phyloP scores from a whole-genome alignment of 208 protist genomes.

The Paratrypanosoma confusum region DNA sequence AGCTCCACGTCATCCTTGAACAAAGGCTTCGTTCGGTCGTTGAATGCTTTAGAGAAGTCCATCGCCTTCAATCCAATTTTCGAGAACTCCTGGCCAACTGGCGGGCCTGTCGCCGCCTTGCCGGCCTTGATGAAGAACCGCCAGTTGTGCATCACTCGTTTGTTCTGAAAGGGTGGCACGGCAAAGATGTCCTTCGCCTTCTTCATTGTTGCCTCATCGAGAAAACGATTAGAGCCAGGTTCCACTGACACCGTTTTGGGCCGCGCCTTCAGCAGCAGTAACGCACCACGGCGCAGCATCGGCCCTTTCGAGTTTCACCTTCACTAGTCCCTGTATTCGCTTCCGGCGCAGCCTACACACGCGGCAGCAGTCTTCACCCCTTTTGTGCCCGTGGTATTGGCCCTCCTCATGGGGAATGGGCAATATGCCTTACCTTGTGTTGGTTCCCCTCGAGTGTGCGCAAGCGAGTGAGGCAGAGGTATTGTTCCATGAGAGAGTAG shows the following conservation, averaged over 20 bases:
- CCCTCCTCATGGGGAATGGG: no score
- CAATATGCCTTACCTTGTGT: no score
- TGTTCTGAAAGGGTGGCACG: slow-evolving; percentile 61
- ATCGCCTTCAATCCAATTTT: slow-evolving; percentile 83
- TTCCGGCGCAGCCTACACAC: no score
- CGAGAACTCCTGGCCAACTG: slow-evolving; percentile 84
- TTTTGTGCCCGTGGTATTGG: no score
- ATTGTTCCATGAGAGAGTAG: no score
- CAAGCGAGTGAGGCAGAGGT: no score
- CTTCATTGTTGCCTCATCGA: slow-evolving; percentile 28
- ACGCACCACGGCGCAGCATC: slow-evolving; percentile 30
- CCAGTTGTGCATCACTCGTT: slow-evolving; percentile 81
- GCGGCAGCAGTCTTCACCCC: no score
- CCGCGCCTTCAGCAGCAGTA: slow-evolving; percentile 39
- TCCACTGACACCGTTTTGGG: slow-evolving; percentile 67
- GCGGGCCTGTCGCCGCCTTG: slow-evolving; percentile 78
- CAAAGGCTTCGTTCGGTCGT: slow-evolving; percentile 76
- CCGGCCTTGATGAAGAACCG: slow-evolving; percentile 84
- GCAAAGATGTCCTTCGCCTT: slow-evolving; percentile 75
- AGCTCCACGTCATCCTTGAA: slow-evolving; percentile 86
- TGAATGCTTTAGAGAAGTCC: slow-evolving; percentile 86
- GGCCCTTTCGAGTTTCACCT: no score
- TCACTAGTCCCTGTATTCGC: no score
- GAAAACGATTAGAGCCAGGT: slow-evolving; percentile 53
- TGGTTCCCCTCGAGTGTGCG: no score